These are phyloP conservation scores for Gossypium arboreum DNA, from an alignment of 345 rosid species.

Conservation along the genomic window DNA sequence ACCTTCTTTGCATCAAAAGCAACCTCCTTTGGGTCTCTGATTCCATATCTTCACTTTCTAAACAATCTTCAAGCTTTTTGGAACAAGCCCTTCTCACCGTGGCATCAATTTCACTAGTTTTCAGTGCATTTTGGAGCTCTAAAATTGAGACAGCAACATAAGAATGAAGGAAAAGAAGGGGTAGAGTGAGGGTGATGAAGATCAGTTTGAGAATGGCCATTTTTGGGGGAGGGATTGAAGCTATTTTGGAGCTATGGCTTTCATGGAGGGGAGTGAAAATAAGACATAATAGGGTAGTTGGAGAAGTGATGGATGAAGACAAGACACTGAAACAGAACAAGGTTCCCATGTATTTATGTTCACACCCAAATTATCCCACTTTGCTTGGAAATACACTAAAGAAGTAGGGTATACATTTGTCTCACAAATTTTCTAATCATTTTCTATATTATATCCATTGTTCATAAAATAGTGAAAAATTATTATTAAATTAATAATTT, in stretches of 20 bases:
- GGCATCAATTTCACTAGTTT: conserved; percentile 35
- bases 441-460: no score
- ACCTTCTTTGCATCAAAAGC: conserved; percentile 51
- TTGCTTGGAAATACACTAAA: background rate
- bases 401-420: no score
- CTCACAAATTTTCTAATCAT: no score
- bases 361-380: background rate
- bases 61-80: conserved; percentile 42
- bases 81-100: conserved; percentile 30
- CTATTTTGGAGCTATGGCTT: background rate
- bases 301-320: background rate
- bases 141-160: conserved; percentile 35
- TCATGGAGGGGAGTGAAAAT: background rate
- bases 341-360: background rate
- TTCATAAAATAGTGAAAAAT: no score
- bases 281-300: no score
- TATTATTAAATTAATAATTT: no score
- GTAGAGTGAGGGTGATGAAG: conserved; percentile 14
- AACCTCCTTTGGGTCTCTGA: conserved; percentile 70
- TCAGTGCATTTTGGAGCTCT: conserved; percentile 26
- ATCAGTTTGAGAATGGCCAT: conserved; percentile 26
- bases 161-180: conserved; percentile 35
- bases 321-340: background rate
- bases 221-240: background rate
- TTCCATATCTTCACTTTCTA: conserved; percentile 58